Percentiles rank a stretch among this genome's conserved stretches.
Conservation (phyloP, 768 basidiomycete genomes). For the Lentinula sp. region DNA sequence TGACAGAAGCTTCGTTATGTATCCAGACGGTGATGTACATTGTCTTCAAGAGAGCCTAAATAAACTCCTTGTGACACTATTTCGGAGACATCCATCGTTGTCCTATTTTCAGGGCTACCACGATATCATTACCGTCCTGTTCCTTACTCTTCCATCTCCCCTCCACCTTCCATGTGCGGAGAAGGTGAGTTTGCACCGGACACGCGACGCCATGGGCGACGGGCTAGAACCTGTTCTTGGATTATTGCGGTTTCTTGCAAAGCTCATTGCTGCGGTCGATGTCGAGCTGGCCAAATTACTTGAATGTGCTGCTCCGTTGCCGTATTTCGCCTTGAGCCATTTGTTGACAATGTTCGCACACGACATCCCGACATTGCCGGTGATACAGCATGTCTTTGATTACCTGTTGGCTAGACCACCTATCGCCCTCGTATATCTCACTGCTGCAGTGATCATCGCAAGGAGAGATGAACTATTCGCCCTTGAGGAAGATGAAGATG, state of each 20-base stretch:
- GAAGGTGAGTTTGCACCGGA: slow-evolving; percentile 68
- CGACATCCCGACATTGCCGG: slow-evolving; percentile 82
- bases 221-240: slow-evolving; percentile 84
- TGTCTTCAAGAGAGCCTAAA: slow-evolving; percentile 53
- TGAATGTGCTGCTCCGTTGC: slow-evolving; percentile 69
- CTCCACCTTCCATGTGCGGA: slow-evolving; percentile 55
- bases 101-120: slow-evolving; percentile 94
- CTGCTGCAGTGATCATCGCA: slow-evolving; percentile 58
- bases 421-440: slow-evolving; percentile 75
- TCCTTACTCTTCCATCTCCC: slow-evolving; percentile 63
- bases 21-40: slow-evolving; percentile 70
- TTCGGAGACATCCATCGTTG: slow-evolving; percentile 66
- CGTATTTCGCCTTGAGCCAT: slow-evolving; percentile 87
- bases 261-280: slow-evolving; percentile 67
- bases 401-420: slow-evolving; percentile 82
- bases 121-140: slow-evolving; percentile 83
- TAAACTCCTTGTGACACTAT: slow-evolving; percentile 65
- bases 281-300: slow-evolving; percentile 63
- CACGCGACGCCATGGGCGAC: slow-evolving; percentile 85
- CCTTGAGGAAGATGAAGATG: slow-evolving; percentile 66
- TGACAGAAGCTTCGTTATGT: slow-evolving; percentile 88
- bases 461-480: slow-evolving; percentile 62
- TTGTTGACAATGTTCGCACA: slow-evolving; percentile 90
- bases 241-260: slow-evolving; percentile 50
- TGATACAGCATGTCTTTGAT: slow-evolving; percentile 91